Evolutionary conservation across 2,329 filamentous ascomycete species (phyloP).

Genomic region (Byssochlamys sp.): DNA sequence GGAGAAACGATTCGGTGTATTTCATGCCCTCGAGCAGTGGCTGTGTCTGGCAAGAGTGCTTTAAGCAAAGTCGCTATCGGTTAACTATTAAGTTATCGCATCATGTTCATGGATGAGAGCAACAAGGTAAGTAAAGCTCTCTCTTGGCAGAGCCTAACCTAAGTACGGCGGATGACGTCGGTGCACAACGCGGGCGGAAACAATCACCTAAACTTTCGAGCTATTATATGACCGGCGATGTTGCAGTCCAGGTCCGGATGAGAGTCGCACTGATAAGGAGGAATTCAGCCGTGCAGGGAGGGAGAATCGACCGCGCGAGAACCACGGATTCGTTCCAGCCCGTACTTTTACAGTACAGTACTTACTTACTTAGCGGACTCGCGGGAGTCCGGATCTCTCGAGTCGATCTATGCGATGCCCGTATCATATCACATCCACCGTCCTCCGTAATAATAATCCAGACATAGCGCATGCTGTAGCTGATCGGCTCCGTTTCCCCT

Average conservation of each 20-base stretch:
- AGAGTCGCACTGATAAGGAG: neutral
- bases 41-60: neutral
- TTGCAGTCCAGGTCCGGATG: neutral
- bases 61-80: no score
- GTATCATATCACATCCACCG: neutral
- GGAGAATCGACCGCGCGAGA: neutral
- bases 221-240: neutral
- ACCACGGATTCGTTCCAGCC: neutral
- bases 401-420: neutral
- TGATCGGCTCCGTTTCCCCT: neutral
- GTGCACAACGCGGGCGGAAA: neutral
- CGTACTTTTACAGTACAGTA: neutral
- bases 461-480: neutral
- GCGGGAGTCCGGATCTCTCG: neutral
- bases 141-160: neutral
- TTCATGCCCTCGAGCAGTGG: neutral
- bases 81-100: neutral
- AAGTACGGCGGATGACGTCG: neutral
- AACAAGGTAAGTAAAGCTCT: neutral
- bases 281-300: neutral
- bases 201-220: neutral
- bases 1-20: neutral
- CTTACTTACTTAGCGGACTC: neutral
- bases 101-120: neutral
- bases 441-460: neutral